A percentile compares a stretch with the other conserved stretches of the same genome.
Conservation (phyloP, 352 stramenopile species). For the Phytophthora fragariae region DNA sequence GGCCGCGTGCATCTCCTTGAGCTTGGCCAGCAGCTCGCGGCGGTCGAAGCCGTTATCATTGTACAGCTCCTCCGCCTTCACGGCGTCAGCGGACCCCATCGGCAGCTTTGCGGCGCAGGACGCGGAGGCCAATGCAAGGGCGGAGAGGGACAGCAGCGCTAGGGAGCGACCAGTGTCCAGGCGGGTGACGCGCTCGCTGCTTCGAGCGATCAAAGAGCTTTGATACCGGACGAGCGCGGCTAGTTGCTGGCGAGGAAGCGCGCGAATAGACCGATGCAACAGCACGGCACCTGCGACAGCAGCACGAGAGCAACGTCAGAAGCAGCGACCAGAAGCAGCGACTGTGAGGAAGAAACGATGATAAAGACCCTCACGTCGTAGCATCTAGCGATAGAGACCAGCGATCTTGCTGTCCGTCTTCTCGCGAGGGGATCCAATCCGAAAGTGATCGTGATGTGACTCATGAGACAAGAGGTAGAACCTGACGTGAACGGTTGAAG, state of each 20-base stretch:
- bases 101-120: conserved; percentile 31
- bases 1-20: conserved; percentile 68
- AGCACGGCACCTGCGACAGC: conserved; percentile 28
- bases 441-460: neutral
- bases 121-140: conserved; percentile 24
- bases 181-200: conserved; percentile 5
- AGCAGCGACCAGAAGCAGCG: too few species aligned
- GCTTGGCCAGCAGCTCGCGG: conserved; percentile 64
- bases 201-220: conserved; percentile 5
- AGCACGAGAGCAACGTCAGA: conserved; percentile 9
- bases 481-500: conserved; percentile 32
- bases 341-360: neutral
- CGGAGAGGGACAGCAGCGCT: conserved; percentile 35
- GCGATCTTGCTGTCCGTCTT: conserved; percentile 12
- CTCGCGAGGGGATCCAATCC: neutral
- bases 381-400: conserved; percentile 23
- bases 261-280: conserved; percentile 27
- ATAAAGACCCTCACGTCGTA: conserved; percentile 30
- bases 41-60: conserved; percentile 80
- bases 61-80: conserved; percentile 85
- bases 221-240: conserved; percentile 10
- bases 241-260: conserved; percentile 29
- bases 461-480: conserved; percentile 12
- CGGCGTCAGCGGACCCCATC: conserved; percentile 70
- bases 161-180: conserved; percentile 9